Percentiles rank a stretch among this genome's conserved stretches.
Evolutionary conservation across 306 rosid species (phyloP).

Genomic region (Pterocarpus santalinus): DNA sequence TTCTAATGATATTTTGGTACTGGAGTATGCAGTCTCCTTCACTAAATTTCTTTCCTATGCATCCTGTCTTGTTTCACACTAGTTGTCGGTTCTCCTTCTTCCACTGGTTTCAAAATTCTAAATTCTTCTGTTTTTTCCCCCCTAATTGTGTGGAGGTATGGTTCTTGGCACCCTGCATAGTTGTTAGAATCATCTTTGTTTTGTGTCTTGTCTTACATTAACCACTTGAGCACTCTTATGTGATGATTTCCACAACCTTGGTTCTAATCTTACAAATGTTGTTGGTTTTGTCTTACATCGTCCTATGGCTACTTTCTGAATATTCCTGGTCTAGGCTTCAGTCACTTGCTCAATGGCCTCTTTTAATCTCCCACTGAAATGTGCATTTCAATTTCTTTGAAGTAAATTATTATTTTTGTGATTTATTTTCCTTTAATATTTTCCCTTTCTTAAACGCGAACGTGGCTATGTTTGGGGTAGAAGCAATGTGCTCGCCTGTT

Average conservation of each 20-base stretch:
- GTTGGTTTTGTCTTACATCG: no score
- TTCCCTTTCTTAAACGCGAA: constrained; percentile 24
- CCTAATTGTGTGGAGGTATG: neutral
- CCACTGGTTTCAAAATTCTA: constrained; percentile 7
- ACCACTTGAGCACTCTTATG: constrained; percentile 3
- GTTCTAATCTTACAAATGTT: no score
- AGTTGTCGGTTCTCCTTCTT: constrained; percentile 12
- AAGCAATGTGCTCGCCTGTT: constrained; percentile 22
- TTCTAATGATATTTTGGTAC: neutral
- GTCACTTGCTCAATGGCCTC: neutral
- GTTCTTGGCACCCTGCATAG: neutral
- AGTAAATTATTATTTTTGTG: constrained; percentile 30
- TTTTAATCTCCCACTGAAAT: constrained; percentile 15
- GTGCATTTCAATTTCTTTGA: constrained; percentile 27
- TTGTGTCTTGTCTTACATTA: constrained; percentile 15
- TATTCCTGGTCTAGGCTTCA: neutral
- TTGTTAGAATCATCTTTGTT: constrained; percentile 5
- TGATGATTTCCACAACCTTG: constrained; percentile 28
- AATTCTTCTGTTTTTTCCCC: neutral
- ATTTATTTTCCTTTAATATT: neutral
- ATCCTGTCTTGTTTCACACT: constrained; percentile 15
- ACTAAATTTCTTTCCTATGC: neutral
- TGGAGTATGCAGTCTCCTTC: constrained; percentile 8
- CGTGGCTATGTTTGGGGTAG: constrained; percentile 30
- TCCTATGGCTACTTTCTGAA: no score